phyloP scores from a whole-genome alignment of 1,139 yeast genomes.

The Zygosaccharomyces sapae region DNA sequence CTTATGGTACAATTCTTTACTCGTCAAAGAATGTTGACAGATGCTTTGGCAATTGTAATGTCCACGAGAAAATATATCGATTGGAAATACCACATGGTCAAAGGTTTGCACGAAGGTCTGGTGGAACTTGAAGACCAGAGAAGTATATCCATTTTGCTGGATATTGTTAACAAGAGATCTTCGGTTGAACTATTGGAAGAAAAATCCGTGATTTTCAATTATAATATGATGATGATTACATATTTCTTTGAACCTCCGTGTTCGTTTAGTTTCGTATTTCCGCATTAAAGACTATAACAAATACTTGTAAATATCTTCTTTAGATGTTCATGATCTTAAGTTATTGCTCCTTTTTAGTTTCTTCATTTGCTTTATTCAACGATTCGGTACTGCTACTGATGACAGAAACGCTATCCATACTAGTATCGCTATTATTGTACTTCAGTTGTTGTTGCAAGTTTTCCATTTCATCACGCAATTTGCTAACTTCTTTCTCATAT shows the following conservation, averaged over 20 bases:
- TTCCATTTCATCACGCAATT: slow-evolving; percentile 64
- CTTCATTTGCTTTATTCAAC: slow-evolving; percentile 12
- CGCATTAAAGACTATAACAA: too few relatives aligned
- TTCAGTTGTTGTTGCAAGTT: slow-evolving; percentile 43
- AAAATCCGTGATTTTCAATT: slow-evolving; percentile 16
- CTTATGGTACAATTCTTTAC: slow-evolving; percentile 32
- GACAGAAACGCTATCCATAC: slow-evolving; percentile 6
- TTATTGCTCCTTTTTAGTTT: slow-evolving; percentile 9
- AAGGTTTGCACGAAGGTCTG: slow-evolving; percentile 46
- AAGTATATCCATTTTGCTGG: slow-evolving; percentile 32
- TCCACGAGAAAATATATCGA: slow-evolving; percentile 65
- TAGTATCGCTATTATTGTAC: slow-evolving; percentile 3
- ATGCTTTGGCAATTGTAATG: slow-evolving; percentile 64
- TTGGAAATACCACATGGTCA: slow-evolving; percentile 65
- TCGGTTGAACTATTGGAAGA: slow-evolving; percentile 17
- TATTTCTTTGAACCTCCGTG: too few relatives aligned
- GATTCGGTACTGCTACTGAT: slow-evolving; percentile 9
- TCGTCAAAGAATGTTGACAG: slow-evolving; percentile 42
- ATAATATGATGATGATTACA: not conserved
- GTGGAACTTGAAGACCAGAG: slow-evolving; percentile 47
- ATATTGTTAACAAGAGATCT: slow-evolving; percentile 29
- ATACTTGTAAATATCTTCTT: not conserved
- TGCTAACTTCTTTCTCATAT: slow-evolving; percentile 74
- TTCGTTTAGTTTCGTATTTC: too few relatives aligned
- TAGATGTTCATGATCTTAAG: not conserved